These are phyloP conservation scores for Blumeriella jaapii DNA, from an alignment of 2,329 filamentous ascomycete species.

Conservation along the genomic window DNA sequence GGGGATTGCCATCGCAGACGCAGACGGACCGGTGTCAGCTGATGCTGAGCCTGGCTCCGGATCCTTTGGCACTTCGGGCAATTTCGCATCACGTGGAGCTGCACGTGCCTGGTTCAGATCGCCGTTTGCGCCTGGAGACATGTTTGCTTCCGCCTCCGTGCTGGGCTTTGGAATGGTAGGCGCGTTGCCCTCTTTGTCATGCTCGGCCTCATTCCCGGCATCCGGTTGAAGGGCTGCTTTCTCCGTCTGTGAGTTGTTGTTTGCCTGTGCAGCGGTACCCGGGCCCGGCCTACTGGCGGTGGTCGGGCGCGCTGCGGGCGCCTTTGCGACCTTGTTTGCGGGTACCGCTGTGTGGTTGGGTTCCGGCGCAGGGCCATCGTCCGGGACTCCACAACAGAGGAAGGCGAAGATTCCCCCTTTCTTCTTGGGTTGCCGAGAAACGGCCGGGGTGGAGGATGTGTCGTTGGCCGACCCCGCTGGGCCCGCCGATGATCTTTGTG, in stretches of 20 bases:
- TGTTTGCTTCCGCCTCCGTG: slow-evolving; percentile 7
- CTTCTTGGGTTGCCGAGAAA: slow-evolving; percentile 29
- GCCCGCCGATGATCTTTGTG: slow-evolving; percentile 29
- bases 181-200: slow-evolving; percentile 11
- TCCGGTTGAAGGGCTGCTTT: slow-evolving; percentile 21
- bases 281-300: slow-evolving; percentile 25
- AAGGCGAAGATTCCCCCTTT: slow-evolving; percentile 35
- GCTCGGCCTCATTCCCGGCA: slow-evolving; percentile 6
- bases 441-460: slow-evolving; percentile 21
- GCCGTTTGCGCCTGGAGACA: slow-evolving; percentile 16
- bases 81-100: slow-evolving; percentile 21
- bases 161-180: slow-evolving; percentile 9
- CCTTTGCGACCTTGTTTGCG: slow-evolving; percentile 34
- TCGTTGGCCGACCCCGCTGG: slow-evolving; percentile 27
- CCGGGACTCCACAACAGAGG: slow-evolving; percentile 36
- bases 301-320: slow-evolving; percentile 25
- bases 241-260: slow-evolving; percentile 16
- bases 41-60: too few species aligned
- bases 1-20: slow-evolving; percentile 10
- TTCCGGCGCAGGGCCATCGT: slow-evolving; percentile 30
- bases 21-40: too few species aligned
- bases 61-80: slow-evolving; percentile 25
- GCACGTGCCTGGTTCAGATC: slow-evolving; percentile 10
- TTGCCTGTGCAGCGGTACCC: slow-evolving; percentile 11
- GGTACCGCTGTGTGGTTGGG: slow-evolving; percentile 32